Percentiles rank a stretch among this genome's conserved stretches.
Conservation (phyloP, 176 grass and related monocot species). For the Phoenix dactylifera region DNA sequence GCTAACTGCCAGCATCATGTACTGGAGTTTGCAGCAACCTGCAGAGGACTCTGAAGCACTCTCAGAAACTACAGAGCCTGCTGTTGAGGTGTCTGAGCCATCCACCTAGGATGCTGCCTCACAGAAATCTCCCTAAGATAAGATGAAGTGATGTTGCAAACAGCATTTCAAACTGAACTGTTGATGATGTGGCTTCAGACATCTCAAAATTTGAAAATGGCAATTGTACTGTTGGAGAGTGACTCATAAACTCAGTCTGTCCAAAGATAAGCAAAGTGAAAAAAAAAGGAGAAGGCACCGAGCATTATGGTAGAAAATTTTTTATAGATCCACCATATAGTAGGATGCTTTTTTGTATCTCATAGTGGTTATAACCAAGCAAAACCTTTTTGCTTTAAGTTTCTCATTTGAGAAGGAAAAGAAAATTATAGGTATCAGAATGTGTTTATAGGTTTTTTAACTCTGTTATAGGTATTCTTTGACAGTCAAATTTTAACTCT, state of each 20-base stretch:
- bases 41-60: conserved; percentile 32
- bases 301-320: no score
- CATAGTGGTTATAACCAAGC: no score
- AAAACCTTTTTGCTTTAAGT: no score
- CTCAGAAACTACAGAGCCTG: conserved; percentile 40
- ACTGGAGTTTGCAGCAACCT: conserved; percentile 62
- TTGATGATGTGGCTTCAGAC: conserved; percentile 44
- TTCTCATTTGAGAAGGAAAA: background rate
- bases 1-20: conserved; percentile 93
- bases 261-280: no score
- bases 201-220: conserved; percentile 34
- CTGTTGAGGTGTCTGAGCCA: conserved; percentile 43
- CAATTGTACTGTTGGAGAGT: conserved; percentile 26
- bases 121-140: conserved; percentile 4
- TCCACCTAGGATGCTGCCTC: background rate
- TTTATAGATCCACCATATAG: no score
- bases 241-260: background rate
- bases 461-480: conserved; percentile 6
- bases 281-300: no score
- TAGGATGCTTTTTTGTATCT: no score
- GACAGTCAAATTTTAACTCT: background rate
- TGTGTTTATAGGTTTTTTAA: background rate
- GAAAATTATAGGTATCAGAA: background rate
- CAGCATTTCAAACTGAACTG: conserved; percentile 32
- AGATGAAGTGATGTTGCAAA: conserved; percentile 48